Percentiles rank a stretch among this genome's conserved stretches.
Evolutionary conservation across 768 basidiomycete species (phyloP).

Genomic region (Multifurca ochricompacta): DNA sequence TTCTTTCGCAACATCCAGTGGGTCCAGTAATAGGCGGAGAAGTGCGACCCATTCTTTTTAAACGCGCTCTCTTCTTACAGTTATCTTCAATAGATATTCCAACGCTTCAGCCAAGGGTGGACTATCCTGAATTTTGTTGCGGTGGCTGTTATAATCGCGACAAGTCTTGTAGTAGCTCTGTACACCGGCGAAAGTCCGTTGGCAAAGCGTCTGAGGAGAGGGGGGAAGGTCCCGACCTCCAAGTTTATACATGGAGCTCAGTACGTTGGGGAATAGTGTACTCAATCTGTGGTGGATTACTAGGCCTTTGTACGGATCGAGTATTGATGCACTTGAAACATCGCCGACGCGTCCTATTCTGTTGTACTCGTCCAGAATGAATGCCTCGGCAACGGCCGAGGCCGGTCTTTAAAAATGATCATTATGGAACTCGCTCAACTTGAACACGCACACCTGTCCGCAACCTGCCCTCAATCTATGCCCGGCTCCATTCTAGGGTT

Average conservation of each 20-base stretch:
- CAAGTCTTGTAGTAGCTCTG: constrained; percentile 34
- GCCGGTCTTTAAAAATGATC: neutral
- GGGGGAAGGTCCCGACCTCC: neutral
- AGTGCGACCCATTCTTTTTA: constrained; percentile 28
- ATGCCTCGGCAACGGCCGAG: constrained; percentile 6
- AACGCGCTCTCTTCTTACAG: neutral
- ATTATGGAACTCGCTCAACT: neutral
- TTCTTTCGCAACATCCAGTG: constrained; percentile 32
- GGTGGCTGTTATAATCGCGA: constrained; percentile 34
- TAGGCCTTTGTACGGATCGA: too few relatives aligned
- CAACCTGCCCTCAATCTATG: constrained; percentile 23
- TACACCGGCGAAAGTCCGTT: constrained; percentile 39
- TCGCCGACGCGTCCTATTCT: too few relatives aligned
- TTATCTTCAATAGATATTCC: constrained; percentile 43
- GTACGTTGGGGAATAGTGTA: neutral
- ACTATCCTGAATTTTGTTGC: constrained; percentile 45
- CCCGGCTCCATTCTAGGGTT: constrained; percentile 21
- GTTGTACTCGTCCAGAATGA: too few relatives aligned
- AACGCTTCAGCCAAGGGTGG: constrained; percentile 51
- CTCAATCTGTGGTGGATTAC: too few relatives aligned
- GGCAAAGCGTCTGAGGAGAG: neutral
- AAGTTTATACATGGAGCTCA: neutral
- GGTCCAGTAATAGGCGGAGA: constrained; percentile 68
- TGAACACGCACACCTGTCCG: constrained; percentile 47
- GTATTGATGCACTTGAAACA: too few relatives aligned